Evolutionary conservation across 768 basidiomycete species (phyloP).

Genomic region (Amanita subjunquillea): DNA sequence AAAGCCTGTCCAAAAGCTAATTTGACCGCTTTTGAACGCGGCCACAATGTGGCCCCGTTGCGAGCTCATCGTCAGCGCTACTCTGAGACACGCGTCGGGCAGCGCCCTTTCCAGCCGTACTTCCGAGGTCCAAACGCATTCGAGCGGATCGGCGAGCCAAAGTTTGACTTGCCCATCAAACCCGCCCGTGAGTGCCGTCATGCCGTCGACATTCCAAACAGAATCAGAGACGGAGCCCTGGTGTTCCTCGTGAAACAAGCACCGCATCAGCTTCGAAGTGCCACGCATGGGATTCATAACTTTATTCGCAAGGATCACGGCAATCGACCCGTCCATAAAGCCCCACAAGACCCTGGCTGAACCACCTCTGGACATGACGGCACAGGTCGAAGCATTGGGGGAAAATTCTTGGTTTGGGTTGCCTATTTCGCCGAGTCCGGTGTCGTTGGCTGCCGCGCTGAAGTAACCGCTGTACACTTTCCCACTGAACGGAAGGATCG

Average conservation of each 20-base stretch:
- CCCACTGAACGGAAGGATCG: conserved; percentile 62
- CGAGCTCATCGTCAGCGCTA: conserved; percentile 31
- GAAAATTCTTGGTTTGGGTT: conserved; percentile 72
- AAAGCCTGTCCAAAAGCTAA: conserved; percentile 46
- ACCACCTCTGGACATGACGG: conserved; percentile 49
- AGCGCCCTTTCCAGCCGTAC: conserved; percentile 21
- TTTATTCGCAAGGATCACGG: conserved; percentile 43
- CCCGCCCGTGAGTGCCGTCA: conserved; percentile 39
- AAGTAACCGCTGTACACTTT: conserved; percentile 63
- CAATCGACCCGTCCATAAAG: conserved; percentile 56
- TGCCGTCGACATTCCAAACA: conserved; percentile 29
- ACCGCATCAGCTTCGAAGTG: conserved; percentile 35
- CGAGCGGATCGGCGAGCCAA: conserved; percentile 50
- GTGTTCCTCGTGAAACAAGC: conserved; percentile 50
- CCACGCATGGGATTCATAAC: conserved; percentile 48
- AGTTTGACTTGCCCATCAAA: conserved; percentile 62
- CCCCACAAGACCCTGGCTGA: conserved; percentile 71
- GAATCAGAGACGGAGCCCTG: conserved; percentile 47
- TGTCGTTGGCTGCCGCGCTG: conserved; percentile 34
- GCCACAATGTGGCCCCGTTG: conserved; percentile 30
- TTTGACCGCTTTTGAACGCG: conserved; percentile 46
- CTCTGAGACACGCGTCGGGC: conserved; percentile 40
- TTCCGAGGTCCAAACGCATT: conserved; percentile 58
- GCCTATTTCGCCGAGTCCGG: conserved; percentile 45
- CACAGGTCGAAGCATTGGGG: conserved; percentile 52